phyloP scores from a whole-genome alignment of 495 filamentous ascomycete genomes.

The Lasiosphaeriaceae sp. region DNA sequence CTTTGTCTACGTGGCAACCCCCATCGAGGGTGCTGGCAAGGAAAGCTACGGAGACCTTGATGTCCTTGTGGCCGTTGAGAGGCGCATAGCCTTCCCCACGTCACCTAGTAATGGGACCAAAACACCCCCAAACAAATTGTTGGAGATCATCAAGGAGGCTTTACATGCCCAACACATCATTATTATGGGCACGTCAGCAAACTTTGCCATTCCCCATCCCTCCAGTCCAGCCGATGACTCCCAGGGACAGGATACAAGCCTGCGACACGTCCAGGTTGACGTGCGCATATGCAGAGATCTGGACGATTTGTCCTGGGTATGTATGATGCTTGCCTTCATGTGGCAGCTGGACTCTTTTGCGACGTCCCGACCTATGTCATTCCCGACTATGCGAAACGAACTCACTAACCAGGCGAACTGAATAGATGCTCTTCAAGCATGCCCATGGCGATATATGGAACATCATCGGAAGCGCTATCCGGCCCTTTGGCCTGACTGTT shows the following conservation, averaged over 20 bases:
- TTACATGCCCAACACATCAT: constrained; percentile 32
- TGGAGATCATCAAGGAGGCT: constrained; percentile 17
- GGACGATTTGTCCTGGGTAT: constrained; percentile 50
- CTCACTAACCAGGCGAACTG: neutral
- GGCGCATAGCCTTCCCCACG: constrained; percentile 18
- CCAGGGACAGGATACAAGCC: constrained; percentile 5
- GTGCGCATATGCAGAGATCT: constrained; percentile 46
- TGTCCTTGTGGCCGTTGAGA: constrained; percentile 47
- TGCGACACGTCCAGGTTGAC: constrained; percentile 57
- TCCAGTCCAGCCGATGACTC: constrained; percentile 4
- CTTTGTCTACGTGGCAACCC: constrained; percentile 43
- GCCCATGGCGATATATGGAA: constrained; percentile 66
- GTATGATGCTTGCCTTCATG: neutral
- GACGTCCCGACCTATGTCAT: too few relatives aligned
- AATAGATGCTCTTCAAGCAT: constrained; percentile 50
- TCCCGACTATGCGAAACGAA: neutral
- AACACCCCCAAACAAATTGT: constrained; percentile 5
- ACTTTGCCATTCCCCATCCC: constrained; percentile 52
- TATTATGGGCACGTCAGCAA: constrained; percentile 18
- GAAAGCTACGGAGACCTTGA: constrained; percentile 57
- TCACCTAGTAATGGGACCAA: neutral
- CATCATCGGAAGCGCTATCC: constrained; percentile 57
- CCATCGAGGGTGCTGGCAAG: constrained; percentile 56
- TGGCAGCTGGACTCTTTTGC: neutral
- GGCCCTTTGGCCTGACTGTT: constrained; percentile 58